Evolutionary conservation across 495 filamentous ascomycete species (phyloP), one percentile per base, ranked within the genome.

Genomic region (Emericellopsis terricola): DNA sequence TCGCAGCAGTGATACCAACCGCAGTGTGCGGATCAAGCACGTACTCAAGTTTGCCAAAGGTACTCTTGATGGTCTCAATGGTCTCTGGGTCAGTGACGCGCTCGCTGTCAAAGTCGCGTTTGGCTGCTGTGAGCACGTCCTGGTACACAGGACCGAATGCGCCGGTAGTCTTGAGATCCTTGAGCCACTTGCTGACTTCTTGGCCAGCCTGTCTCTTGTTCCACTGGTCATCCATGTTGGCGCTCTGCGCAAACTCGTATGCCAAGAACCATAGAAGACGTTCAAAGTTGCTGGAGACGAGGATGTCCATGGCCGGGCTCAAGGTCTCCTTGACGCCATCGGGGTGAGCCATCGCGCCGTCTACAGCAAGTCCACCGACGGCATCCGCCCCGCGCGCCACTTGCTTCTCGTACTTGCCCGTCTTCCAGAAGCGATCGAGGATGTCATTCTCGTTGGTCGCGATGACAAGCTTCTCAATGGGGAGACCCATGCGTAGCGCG

Each of bases 401-500:
- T 18, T 80, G 60, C 61, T 87, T 89, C 61, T 86, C 81, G 46
- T 89, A 87, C 17, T 64, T 60, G 14, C 78, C 78, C 3, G 74
- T 81, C 59, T 76, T 71, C 71, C 77, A 89, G 68, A 91, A 91
- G 27, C 83, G 63, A 50, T 81, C 62, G 11, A 82, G 64, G 38
- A 92, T 92, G 48, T 93, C 87, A 60, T 94, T 93, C 55, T 82
- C 81, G 49, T 93, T 93, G 17, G 84, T 91, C 0, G 85, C 83
- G 32, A 92, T 70, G 45, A 91, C 68, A 17, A 97, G 71, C 52
- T 81, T 85, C 32, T 80, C 73, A 2, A 68, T 63, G 15, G 85
- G 86, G 0, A 94, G 70, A 29, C 89, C 89, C 84, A 97, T 94
- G 39, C 71, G 66, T 41, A 75, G 73, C 1, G 86, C 84, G 47